Evolutionary conservation across 306 rosid genomes (phyloP).

Genomic region (Gynostemma pentaphyllum): DNA sequence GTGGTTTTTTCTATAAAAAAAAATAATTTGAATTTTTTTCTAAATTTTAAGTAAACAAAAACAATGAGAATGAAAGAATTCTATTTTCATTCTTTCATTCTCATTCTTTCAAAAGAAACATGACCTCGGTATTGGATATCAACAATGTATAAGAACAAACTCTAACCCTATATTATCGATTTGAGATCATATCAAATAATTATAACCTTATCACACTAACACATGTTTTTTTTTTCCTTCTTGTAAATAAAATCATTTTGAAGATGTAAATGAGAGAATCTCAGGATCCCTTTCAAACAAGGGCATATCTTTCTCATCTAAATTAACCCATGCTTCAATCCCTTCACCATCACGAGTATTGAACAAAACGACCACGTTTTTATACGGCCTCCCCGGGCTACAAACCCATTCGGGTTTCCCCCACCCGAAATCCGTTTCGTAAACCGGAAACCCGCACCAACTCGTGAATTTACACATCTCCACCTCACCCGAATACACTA

Average conservation of each 20-base stretch:
- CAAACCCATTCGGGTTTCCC: conserved; percentile 31
- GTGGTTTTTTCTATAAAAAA: too few species aligned
- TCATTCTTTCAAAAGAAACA: too few species aligned
- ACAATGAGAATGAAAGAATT: too few species aligned
- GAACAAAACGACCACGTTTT: conserved; percentile 15
- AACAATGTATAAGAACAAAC: too few species aligned
- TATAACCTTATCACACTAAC: too few species aligned
- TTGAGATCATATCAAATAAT: too few species aligned
- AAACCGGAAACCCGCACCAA: conserved; percentile 16
- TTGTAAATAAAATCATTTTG: neutral
- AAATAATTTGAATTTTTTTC: too few species aligned
- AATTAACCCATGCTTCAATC: conserved; percentile 27
- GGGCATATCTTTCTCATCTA: conserved; percentile 21
- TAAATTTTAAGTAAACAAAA: too few species aligned
- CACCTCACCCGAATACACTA: conserved; percentile 13
- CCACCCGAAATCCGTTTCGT: conserved; percentile 40
- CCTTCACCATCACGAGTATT: conserved; percentile 12
- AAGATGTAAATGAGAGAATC: neutral
- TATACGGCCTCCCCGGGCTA: conserved; percentile 6
- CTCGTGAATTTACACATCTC: conserved; percentile 13
- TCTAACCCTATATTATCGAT: too few species aligned
- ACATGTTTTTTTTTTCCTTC: neutral
- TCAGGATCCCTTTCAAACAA: conserved; percentile 2
- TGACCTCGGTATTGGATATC: too few species aligned
- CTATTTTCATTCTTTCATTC: too few species aligned